phyloP scores from a whole-genome alignment of 1,284 basidiomycete species.

The Pisolithus thermaeus region DNA sequence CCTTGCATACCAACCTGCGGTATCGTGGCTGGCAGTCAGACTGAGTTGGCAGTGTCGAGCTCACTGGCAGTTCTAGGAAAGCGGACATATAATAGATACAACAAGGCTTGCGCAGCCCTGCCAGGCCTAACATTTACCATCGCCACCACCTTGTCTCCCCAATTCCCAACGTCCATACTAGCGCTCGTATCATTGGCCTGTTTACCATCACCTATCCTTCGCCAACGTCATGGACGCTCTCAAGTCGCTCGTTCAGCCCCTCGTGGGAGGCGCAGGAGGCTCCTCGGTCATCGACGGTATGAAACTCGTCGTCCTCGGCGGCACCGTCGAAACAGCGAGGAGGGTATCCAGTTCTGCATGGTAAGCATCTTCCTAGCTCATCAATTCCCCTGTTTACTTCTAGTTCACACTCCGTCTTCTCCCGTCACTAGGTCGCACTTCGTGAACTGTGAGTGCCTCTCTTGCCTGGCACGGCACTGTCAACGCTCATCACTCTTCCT shows the following conservation, averaged over 20 bases:
- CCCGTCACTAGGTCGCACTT: constrained; percentile 57
- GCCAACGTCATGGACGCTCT: constrained; percentile 60
- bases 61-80: constrained; percentile 5
- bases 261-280: constrained; percentile 66
- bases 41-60: not conserved
- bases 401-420: constrained; percentile 8
- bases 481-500: constrained; percentile 6
- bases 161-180: not conserved
- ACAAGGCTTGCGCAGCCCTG: constrained; percentile 16
- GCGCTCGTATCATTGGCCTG: constrained; percentile 27
- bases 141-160: constrained; percentile 21
- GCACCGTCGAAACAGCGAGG: constrained; percentile 78
- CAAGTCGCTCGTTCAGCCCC: constrained; percentile 75
- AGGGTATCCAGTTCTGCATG: constrained; percentile 75
- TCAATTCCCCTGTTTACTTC: not conserved
- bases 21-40: constrained; percentile 1
- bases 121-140: constrained; percentile 9
- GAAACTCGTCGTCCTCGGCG: constrained; percentile 80
- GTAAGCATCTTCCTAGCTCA: constrained; percentile 32
- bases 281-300: constrained; percentile 77
- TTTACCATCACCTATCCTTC: constrained; percentile 16
- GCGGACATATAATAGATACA: not conserved
- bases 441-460: constrained; percentile 62
- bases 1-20: not conserved
- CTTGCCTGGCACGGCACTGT: constrained; percentile 2